Evolutionary conservation across 345 rosid genomes (phyloP).

Genomic region (sweet orange (Citrus sinensis)): DNA sequence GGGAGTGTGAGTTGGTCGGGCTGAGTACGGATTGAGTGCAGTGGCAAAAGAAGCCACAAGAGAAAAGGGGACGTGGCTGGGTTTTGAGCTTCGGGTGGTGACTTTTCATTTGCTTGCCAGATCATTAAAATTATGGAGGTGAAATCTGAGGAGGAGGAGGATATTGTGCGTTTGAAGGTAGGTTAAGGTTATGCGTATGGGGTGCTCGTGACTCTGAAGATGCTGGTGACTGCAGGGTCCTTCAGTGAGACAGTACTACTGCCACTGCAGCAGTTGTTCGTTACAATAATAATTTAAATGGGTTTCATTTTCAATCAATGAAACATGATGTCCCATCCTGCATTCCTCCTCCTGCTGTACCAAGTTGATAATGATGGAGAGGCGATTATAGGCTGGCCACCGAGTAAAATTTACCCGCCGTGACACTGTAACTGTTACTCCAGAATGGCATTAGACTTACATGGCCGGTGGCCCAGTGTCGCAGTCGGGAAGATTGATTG

Average conservation of each 20-base stretch:
- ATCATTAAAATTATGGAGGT: no score
- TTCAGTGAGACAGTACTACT: background rate
- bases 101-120: no score
- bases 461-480: no score
- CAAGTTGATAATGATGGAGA: no score
- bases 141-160: background rate
- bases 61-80: constrained; percentile 66
- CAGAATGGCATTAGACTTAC: no score
- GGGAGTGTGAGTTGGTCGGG: constrained; percentile 45
- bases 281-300: background rate
- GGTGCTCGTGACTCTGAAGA: constrained; percentile 1
- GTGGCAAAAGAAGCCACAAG: constrained; percentile 82
- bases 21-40: constrained; percentile 60
- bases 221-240: background rate
- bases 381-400: no score
- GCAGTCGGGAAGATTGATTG: no score
- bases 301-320: background rate
- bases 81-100: constrained; percentile 58
- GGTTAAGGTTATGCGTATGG: no score
- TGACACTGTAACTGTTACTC: no score
- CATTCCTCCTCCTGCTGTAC: background rate
- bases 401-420: no score
- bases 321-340: constrained; percentile 6
- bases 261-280: background rate
- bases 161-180: no score